Evolutionary conservation across 1,284 basidiomycete genomes (phyloP).

Genomic region (Spongispora temasekensis): DNA sequence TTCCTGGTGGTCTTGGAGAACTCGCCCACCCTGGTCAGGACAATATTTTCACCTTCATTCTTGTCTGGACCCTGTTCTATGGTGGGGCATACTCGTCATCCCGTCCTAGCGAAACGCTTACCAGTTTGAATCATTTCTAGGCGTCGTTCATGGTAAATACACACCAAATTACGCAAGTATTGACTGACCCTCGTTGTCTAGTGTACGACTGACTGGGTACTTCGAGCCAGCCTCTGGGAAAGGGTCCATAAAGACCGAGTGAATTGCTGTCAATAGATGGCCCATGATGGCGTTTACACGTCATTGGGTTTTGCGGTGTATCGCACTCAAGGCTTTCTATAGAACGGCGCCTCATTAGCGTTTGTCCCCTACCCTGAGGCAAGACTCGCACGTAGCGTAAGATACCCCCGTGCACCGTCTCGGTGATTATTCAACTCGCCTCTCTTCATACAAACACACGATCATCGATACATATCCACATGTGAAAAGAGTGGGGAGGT

Average conservation of each 20-base stretch:
- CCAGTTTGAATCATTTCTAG: constrained; percentile 23
- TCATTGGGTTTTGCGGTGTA: constrained; percentile 10
- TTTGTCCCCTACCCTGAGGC: background rate
- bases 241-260: too few species aligned
- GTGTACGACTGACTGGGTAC: constrained; percentile 48
- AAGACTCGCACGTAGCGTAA: background rate
- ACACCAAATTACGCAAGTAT: background rate
- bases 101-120: constrained; percentile 29
- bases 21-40: constrained; percentile 82
- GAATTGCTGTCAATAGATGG: too few species aligned
- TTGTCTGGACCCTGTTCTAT: constrained; percentile 89
- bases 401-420: background rate
- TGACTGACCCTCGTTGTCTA: constrained; percentile 26
- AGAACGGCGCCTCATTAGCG: background rate
- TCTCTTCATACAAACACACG: too few species aligned
- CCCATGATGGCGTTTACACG: background rate
- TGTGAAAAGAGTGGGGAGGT: too few species aligned
- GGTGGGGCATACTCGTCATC: constrained; percentile 54
- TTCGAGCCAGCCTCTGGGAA: background rate
- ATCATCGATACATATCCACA: too few species aligned
- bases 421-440: background rate
- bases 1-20: constrained; percentile 62
- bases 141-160: constrained; percentile 46
- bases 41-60: constrained; percentile 82
- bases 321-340: too few species aligned